These are phyloP conservation scores for Grosmannia clavigera DNA, from an alignment of 2,329 filamentous ascomycete genomes.

Conservation along the genomic window DNA sequence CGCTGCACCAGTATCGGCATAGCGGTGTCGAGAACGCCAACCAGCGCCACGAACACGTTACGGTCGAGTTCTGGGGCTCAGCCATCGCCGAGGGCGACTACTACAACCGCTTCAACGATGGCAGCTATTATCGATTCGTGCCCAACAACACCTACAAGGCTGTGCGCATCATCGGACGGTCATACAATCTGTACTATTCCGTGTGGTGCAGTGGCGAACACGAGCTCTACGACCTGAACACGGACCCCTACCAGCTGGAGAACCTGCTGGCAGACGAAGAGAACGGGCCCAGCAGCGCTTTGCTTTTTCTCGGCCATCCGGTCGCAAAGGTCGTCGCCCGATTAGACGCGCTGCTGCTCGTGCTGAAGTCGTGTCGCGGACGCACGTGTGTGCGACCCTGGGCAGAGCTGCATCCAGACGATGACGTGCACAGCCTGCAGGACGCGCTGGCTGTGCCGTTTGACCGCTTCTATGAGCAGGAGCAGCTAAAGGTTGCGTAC, in stretches of 20 bases:
- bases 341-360: slow-evolving; percentile 45
- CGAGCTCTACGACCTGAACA: slow-evolving; percentile 51
- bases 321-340: slow-evolving; percentile 31
- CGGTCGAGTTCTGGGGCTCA: slow-evolving; percentile 44
- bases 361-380: slow-evolving; percentile 48
- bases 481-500: slow-evolving; percentile 38
- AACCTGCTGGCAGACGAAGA: slow-evolving; percentile 24
- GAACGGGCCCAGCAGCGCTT: neutral
- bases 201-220: slow-evolving; percentile 59
- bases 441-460: slow-evolving; percentile 36
- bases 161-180: slow-evolving; percentile 37
- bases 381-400: slow-evolving; percentile 42
- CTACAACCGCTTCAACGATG: neutral
- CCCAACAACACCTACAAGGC: slow-evolving; percentile 49
- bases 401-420: slow-evolving; percentile 41
- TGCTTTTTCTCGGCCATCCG: slow-evolving; percentile 18
- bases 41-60: slow-evolving; percentile 39
- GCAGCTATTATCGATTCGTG: slow-evolving; percentile 11
- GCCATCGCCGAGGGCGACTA: slow-evolving; percentile 25
- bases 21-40: neutral
- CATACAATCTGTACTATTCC: slow-evolving; percentile 51
- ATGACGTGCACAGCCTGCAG: slow-evolving; percentile 34
- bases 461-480: slow-evolving; percentile 39
- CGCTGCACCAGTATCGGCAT: slow-evolving; percentile 15
- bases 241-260: slow-evolving; percentile 37